Conservation (phyloP, 192 early-diverging fungal genomes). For the Podila clonocystis region DNA sequence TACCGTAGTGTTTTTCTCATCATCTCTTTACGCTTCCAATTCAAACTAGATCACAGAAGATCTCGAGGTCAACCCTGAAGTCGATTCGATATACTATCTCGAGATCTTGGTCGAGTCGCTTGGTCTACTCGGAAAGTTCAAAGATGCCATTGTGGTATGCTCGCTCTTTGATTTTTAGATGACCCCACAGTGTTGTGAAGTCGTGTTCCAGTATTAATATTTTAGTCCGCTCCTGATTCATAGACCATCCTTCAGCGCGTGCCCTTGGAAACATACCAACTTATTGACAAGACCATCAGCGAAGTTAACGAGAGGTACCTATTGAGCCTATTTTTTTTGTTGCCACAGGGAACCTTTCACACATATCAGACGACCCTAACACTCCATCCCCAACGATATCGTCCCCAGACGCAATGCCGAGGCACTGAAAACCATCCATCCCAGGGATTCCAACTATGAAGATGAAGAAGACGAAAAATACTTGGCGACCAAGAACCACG, state of each 20-base stretch:
- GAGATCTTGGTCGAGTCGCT: constrained; percentile 82
- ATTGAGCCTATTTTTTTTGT: background rate
- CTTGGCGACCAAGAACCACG: constrained; percentile 61
- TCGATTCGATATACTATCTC: constrained; percentile 80
- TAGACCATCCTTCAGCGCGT: constrained; percentile 79
- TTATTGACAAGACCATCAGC: constrained; percentile 77
- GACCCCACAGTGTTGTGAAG: too few species aligned
- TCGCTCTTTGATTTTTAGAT: background rate
- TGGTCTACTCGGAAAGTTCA: constrained; percentile 63
- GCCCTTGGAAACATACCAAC: constrained; percentile 70
- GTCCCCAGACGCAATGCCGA: constrained; percentile 31
- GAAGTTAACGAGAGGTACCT: constrained; percentile 79
- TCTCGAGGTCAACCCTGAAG: constrained; percentile 74
- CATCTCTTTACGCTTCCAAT: background rate
- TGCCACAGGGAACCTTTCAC: background rate
- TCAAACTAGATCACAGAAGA: constrained; percentile 64
- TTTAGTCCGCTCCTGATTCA: background rate
- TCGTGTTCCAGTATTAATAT: too few species aligned
- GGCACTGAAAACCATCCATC: constrained; percentile 46
- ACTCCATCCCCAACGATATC: background rate
- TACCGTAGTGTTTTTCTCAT: too few species aligned
- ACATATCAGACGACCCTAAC: background rate
- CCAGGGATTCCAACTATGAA: constrained; percentile 49
- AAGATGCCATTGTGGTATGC: constrained; percentile 58
- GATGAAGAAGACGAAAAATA: constrained; percentile 59